Base-by-base conservation (phyloP, 768 basidiomycete genomes). In the Termitomyces sp. region DNA sequence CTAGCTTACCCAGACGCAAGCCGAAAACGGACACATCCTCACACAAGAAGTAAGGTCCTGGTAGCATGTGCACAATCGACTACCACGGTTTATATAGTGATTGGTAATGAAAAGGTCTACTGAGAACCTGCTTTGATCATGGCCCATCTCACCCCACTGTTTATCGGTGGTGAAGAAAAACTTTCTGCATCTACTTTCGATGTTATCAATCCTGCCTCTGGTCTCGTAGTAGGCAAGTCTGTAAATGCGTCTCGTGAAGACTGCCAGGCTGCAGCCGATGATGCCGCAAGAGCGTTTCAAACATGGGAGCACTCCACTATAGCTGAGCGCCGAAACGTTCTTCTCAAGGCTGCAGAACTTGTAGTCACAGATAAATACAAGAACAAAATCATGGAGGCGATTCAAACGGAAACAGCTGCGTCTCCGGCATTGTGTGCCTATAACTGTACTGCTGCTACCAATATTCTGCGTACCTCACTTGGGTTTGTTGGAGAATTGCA, bases 291-390 rank as follows among this genome's bases (percentile, higher is more conserved):
- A 10, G 83, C 82, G 5, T 80, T 82, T 70, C 69, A 69, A 56
- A 70, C 74, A 10, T 83, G 83, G 83, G 80, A 81, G 54, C 58
- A 71, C 32, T 72, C 71, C 4, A 68, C 69, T 1, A 64, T 74
- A 13, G 65, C 68, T 35, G 62, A 71, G 38, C 70, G 77, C 50
- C 76, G 81, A 36, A 74, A 75, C 38, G 75, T 84, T 13, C 71
- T 84, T 51, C 68, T 80, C 49, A 78, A 75, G 60, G 82, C 80
- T 5, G 78, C 82, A 1, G 77, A 81, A 16, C 64, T 84, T 3
- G 57, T 80, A n/a, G 66, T 61, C 48, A 70, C 75, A 2, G 79
- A 81, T 1, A 74, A 70, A 58, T 83, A 77, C 64, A 69, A 71
- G 52, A 62, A 65, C 8, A 72, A 70, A 46, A 65, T 82, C 36